Evolutionary conservation across 2,329 filamentous ascomycete genomes (phyloP), one percentile per base, ranked within the genome.

Genomic region (Davidsoniella eucalypti): DNA sequence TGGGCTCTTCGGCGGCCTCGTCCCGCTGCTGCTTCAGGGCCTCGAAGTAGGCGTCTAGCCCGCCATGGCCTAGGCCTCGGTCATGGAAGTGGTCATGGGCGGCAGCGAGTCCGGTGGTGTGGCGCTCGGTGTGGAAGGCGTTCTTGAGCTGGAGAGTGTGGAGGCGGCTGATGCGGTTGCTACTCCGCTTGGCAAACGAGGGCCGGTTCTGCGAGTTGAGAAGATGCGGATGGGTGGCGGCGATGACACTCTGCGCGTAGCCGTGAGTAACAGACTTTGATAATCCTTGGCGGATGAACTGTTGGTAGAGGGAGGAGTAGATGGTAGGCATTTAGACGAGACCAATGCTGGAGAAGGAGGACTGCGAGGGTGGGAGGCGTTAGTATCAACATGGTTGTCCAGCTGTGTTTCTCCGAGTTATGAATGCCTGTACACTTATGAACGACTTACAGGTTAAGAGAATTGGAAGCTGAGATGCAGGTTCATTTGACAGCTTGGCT

Each of bases 211-310:
- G 87, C 63, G 70, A 80, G 74, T 80, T 87, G 76, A 73, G 78
- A 75, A 70, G 83, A 81, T 75, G 72, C 51, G 76, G 76, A 56
- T 94, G 87, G 56, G 87, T 87, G 61, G 87, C 90, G 62, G 92
- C 92, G 69, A 98, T 87, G 69, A 96, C 83, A 56, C 88, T 94
- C 67, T 96, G 90, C 60, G 88, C 88, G 76, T 95, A 96, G 69
- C 90, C 90, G 78, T 96, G 87, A 66, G 87, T 90, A 67, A 96
- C 84, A 62, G 88, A 87, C 73, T 96, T 96, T 61, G 65, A 63
- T 70, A 95, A 84, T 82, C 86, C 88, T 76, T 90, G 85, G 74
- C 92, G 90, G 79, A 94, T 87, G 75, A 96, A 85, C 73, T 76
- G 81, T 69, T 78, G 73, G 68, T 79, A 80, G 57, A 82, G 69